A percentile compares a stretch with the other conserved stretches of the same genome.
These are phyloP conservation scores for Ascosphaera apis DNA, from an alignment of 2,329 filamentous ascomycete genomes.

Conservation along the genomic window DNA sequence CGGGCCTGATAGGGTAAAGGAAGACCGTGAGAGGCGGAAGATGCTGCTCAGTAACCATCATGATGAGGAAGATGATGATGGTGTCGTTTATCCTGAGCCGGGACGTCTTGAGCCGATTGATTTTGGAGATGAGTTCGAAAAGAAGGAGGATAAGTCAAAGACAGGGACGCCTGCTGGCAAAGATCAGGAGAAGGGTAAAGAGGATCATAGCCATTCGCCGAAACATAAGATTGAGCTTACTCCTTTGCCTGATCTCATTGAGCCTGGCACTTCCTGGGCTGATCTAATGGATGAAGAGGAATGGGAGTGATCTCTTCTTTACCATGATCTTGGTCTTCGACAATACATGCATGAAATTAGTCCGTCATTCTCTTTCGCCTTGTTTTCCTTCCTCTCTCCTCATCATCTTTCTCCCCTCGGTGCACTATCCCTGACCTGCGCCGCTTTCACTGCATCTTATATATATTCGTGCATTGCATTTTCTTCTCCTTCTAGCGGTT, in stretches of 20 bases:
- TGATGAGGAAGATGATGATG: not conserved
- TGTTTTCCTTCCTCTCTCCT: no score
- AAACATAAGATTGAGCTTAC: not conserved
- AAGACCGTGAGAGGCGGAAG: not conserved
- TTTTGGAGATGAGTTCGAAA: not conserved
- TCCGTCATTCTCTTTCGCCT: no score
- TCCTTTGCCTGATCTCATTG: not conserved
- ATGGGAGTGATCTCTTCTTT: not conserved
- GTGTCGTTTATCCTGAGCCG: not conserved
- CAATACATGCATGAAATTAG: no score
- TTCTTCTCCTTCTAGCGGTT: no score
- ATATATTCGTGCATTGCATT: no score
- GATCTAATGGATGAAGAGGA: not conserved
- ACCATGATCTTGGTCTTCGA: no score
- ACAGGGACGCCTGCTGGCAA: no score
- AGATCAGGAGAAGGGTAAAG: no score
- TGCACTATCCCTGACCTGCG: no score
- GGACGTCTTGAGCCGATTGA: not conserved
- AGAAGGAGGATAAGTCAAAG: not conserved
- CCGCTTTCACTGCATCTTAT: no score
- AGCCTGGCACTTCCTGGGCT: not conserved
- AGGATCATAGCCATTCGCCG: not conserved
- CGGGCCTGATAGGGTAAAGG: not conserved
- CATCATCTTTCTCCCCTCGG: no score
- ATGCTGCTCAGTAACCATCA: not conserved